phyloP scores from a whole-genome alignment of 73 alveolate species.

The Loxodes magnus region DNA sequence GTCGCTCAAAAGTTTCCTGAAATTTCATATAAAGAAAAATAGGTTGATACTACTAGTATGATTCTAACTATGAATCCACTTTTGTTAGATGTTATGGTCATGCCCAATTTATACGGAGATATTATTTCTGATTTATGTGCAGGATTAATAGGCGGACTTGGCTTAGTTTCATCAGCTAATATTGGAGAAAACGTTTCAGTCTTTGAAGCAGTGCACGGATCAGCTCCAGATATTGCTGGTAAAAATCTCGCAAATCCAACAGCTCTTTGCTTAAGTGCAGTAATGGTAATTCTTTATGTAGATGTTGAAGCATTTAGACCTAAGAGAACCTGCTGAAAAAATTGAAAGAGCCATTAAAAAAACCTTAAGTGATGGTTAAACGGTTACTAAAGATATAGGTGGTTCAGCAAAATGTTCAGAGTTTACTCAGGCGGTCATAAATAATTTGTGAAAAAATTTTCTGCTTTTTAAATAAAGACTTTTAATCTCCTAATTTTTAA shows the following conservation, averaged over 20 bases:
- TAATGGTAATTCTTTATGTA: too few relatives aligned
- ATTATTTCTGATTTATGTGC: slow-evolving; percentile 68
- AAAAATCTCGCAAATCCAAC: slow-evolving; percentile 66
- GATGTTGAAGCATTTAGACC: slow-evolving; percentile 58
- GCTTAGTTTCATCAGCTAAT: slow-evolving; percentile 63
- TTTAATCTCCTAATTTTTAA: too few relatives aligned
- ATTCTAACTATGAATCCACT: slow-evolving; percentile 45
- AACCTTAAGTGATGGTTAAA: slow-evolving; percentile 36
- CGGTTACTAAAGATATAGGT: slow-evolving; percentile 52
- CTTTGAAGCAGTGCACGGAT: slow-evolving; percentile 74
- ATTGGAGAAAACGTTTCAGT: slow-evolving; percentile 55
- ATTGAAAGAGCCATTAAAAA: slow-evolving; percentile 41
- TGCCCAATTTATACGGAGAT: slow-evolving; percentile 75
- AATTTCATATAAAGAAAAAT: slow-evolving; percentile 39
- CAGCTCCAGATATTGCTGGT: slow-evolving; percentile 83
- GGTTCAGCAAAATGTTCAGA: slow-evolving; percentile 45
- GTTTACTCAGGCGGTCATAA: slow-evolving; percentile 49
- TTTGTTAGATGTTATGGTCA: slow-evolving; percentile 57
- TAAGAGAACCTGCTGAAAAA: slow-evolving; percentile 31
- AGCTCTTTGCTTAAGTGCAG: slow-evolving; percentile 47
- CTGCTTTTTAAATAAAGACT: too few relatives aligned
- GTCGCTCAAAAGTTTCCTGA: slow-evolving; percentile 46
- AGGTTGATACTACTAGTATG: slow-evolving; percentile 50
- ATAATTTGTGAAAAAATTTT: too few relatives aligned
- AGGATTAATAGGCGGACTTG: slow-evolving; percentile 73